phyloP scores from a whole-genome alignment of 2,329 filamentous ascomycete species.

The Tolypocladium paradoxum region DNA sequence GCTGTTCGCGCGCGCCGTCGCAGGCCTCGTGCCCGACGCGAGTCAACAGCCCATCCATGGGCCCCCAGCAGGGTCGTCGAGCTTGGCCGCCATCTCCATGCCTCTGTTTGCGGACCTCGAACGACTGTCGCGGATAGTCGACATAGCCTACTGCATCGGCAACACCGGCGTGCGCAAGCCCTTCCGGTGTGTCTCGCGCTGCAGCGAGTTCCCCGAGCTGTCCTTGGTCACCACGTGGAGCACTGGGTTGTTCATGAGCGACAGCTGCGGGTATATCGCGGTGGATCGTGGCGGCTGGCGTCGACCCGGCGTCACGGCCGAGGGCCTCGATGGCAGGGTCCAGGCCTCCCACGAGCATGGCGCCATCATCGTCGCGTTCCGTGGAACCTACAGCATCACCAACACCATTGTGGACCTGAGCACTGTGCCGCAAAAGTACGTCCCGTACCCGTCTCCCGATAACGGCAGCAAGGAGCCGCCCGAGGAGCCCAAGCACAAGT shows the following conservation, averaged over 20 bases:
- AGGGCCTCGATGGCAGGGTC: constrained; percentile 6
- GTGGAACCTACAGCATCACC: constrained; percentile 86
- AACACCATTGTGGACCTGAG: constrained; percentile 88
- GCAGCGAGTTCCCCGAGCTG: constrained; percentile 70
- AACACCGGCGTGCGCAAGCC: constrained; percentile 71
- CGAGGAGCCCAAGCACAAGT: constrained; percentile 40
- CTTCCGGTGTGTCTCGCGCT: constrained; percentile 77
- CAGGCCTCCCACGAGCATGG: constrained; percentile 10
- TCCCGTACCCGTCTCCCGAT: constrained; percentile 63
- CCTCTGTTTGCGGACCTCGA: constrained; percentile 72
- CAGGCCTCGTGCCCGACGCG: background rate
- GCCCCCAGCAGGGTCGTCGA: background rate
- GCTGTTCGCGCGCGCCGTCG: background rate
- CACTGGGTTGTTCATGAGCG: constrained; percentile 74
- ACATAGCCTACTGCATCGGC: constrained; percentile 90
- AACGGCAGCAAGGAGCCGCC: constrained; percentile 23
- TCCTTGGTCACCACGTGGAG: constrained; percentile 81
- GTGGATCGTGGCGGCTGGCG: constrained; percentile 51
- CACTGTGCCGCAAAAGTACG: constrained; percentile 80
- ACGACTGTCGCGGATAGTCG: constrained; percentile 80
- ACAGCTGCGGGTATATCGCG: constrained; percentile 89
- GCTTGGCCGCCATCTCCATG: constrained; percentile 35
- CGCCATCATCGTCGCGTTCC: constrained; percentile 73
- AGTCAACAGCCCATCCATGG: background rate
- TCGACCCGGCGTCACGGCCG: constrained; percentile 5